A percentile compares a stretch with the other conserved stretches of the same genome.
Evolutionary conservation across 768 basidiomycete genomes (phyloP).

Genomic region (Sarcomyxa edulis): DNA sequence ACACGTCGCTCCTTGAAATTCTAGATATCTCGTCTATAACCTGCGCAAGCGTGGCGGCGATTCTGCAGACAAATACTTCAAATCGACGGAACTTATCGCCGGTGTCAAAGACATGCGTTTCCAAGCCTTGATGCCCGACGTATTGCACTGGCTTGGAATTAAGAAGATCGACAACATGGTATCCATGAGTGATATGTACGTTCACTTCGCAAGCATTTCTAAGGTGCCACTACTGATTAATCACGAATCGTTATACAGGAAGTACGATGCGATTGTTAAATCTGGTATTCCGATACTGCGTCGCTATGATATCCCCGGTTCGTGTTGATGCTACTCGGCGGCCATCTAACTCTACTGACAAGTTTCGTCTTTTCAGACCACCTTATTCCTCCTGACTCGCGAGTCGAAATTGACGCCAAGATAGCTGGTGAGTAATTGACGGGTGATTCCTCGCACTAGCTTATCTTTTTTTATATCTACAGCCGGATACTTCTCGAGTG

Average conservation of each 20-base stretch:
- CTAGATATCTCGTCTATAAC: conserved; percentile 91
- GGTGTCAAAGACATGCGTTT: conserved; percentile 97
- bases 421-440: no score
- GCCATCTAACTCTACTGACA: conserved; percentile 3
- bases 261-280: conserved; percentile 91
- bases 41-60: conserved; percentile 93
- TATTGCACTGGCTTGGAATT: conserved; percentile 92
- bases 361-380: conserved; percentile 43
- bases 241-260: conserved; percentile 38
- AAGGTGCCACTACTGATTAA: not conserved
- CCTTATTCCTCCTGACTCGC: conserved; percentile 84
- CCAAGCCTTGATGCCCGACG: conserved; percentile 92
- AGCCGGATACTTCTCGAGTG: conserved; percentile 88
- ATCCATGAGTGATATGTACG: conserved; percentile 82
- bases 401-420: conserved; percentile 96
- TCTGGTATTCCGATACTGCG: conserved; percentile 79
- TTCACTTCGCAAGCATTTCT: conserved; percentile 6
- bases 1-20: conserved; percentile 1
- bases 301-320: conserved; percentile 85
- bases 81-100: conserved; percentile 87
- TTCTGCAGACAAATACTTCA: conserved; percentile 90
- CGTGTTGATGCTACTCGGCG: conserved; percentile 11
- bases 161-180: conserved; percentile 87
- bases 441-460: no score
- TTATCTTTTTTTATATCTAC: no score